Base-by-base conservation (phyloP, 225 moss, liverwort and hornwort genomes). In the Ulota crispa region DNA sequence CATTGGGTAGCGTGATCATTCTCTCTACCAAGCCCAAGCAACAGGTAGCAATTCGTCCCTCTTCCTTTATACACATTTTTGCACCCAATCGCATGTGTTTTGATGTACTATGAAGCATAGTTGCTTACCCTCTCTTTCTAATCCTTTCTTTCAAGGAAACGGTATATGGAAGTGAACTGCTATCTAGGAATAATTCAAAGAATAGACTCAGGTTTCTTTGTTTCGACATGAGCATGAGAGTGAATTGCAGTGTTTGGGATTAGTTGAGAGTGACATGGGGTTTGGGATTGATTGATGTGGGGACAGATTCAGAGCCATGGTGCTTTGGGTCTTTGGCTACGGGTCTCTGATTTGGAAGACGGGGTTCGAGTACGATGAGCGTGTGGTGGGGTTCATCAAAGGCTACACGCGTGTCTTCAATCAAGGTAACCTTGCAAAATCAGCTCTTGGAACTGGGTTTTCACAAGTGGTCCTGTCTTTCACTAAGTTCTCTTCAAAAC, bases 311-410 rank as follows among this genome's bases (percentile, higher is more conserved):
- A 23, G 80, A 68, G 78, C 60, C 39, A 87, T 89, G 89, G 89
- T 89, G 70, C 87, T 89, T 15, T 89, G 89, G 89, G 87, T 89
- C 41, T 89, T 89, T 32, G 94, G 89, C 79, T 94, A 94, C 69
- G 94, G 94, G 55, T 94, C 94, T 64, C 80, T 94, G 9, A 87
- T 94, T 24, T 94, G 94, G 94, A 91, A 89, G 79, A 84, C 94
- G 20, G 90, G 89, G 27, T 94, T 94, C 78, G 84, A 86, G 75
- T 94, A 92, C 73, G 92, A 94, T 43, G 92, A 94, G 60, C 83
- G 92, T 27, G 70, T 94, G 26, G 86, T 91, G 43, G 94, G 94
- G 39, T 92, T 83, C 69, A 89, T 94, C 61, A 81, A 91, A 84
- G 91, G 86, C n/a, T 94, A 92, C 78, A 89, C 84, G 39, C 89